A percentile compares a stretch with the other conserved stretches of the same genome.
phyloP scores from a whole-genome alignment of 345 rosid species.

The Aethionema arabicum region DNA sequence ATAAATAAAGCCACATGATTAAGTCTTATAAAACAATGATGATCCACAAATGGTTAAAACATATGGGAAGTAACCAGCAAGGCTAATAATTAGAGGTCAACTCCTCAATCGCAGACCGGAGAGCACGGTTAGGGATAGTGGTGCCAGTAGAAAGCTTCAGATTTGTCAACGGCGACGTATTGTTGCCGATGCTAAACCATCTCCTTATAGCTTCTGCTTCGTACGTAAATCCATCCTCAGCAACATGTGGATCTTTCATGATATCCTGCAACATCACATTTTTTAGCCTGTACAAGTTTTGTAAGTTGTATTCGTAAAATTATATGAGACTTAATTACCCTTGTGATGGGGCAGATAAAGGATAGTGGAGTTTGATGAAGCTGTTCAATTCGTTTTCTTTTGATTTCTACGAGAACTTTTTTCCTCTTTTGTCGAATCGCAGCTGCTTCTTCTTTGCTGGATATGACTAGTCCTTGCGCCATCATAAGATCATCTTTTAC shows the following conservation, averaged over 20 bases:
- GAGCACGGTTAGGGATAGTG: too few species aligned
- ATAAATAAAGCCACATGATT: too few species aligned
- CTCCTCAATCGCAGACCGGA: too few species aligned
- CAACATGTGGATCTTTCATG: slow-evolving; percentile 61
- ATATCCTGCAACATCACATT: slow-evolving; percentile 45
- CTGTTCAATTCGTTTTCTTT: slow-evolving; percentile 29
- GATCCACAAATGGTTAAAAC: too few species aligned
- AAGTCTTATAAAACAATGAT: too few species aligned
- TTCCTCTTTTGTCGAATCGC: slow-evolving; percentile 39
- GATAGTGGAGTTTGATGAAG: background rate
- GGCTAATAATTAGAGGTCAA: too few species aligned
- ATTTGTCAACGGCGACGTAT: slow-evolving; percentile 61
- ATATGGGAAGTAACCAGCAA: too few species aligned
- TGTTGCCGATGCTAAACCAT: slow-evolving; percentile 58
- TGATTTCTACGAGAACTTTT: slow-evolving; percentile 33
- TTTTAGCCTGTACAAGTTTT: background rate
- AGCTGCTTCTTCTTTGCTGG: slow-evolving; percentile 32
- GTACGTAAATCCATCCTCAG: slow-evolving; percentile 74
- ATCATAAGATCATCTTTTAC: slow-evolving; percentile 14
- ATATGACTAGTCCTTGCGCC: slow-evolving; percentile 21
- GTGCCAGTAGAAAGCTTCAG: too few species aligned
- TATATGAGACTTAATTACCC: too few species aligned
- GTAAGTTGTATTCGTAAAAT: too few species aligned
- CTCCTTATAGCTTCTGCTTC: slow-evolving; percentile 51
- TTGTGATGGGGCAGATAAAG: too few species aligned